A percentile compares a stretch with the other conserved stretches of the same genome.
phyloP scores from a whole-genome alignment of 331 rosid species.

The Acacia concinna region DNA sequence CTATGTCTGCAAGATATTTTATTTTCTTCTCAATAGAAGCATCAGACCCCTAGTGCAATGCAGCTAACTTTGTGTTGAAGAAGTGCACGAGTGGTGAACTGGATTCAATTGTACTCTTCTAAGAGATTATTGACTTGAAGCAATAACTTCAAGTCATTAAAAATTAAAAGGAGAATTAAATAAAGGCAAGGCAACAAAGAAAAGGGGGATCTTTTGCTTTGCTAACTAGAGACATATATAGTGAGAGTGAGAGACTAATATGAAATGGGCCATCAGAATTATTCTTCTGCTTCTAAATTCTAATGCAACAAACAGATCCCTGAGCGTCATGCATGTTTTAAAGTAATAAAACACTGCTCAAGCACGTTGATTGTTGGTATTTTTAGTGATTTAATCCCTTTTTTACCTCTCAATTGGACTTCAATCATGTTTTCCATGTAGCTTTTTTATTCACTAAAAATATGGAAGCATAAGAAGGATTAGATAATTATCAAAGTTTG shows the following conservation, averaged over 20 bases:
- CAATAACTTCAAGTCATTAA: constrained; percentile 31
- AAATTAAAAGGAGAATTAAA: neutral
- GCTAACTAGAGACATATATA: constrained; percentile 24
- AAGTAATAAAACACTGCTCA: constrained; percentile 35
- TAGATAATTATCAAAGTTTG: neutral
- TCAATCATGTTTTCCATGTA: neutral
- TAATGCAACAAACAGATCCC: constrained; percentile 35
- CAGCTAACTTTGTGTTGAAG: constrained; percentile 49
- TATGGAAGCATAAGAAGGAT: neutral
- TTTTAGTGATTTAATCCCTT: neutral
- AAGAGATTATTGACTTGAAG: constrained; percentile 32
- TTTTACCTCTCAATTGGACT: constrained; percentile 1
- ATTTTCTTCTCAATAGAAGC: constrained; percentile 40
- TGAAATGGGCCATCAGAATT: constrained; percentile 40
- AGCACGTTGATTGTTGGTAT: constrained; percentile 35
- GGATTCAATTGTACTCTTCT: constrained; percentile 67
- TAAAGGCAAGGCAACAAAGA: constrained; percentile 8
- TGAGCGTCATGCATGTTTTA: constrained; percentile 34
- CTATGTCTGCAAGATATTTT: neutral
- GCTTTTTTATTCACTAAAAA: constrained; percentile 3
- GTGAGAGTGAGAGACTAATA: constrained; percentile 29
- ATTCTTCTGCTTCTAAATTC: constrained; percentile 41
- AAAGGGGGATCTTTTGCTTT: constrained; percentile 38
- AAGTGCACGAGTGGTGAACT: constrained; percentile 65
- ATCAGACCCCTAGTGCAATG: constrained; percentile 58